A percentile compares a stretch with the other conserved stretches of the same genome.
phyloP scores from a whole-genome alignment of 305 asterid species.

The Striga hermonthica region DNA sequence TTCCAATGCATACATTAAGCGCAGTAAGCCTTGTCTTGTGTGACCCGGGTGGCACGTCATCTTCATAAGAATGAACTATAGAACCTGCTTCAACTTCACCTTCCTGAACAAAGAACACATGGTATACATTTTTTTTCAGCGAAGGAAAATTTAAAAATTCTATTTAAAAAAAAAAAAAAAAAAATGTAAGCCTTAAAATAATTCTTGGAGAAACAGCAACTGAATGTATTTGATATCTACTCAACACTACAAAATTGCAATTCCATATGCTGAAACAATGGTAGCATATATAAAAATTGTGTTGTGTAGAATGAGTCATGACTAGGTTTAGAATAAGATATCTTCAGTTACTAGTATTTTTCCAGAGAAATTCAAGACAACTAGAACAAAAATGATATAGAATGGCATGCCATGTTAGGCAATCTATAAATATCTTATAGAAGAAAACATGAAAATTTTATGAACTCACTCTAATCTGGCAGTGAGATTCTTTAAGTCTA shows the following conservation, averaged over 20 bases:
- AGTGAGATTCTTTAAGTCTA: conserved; percentile 81
- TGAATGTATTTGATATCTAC: too few relatives aligned
- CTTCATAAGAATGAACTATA: conserved; percentile 86
- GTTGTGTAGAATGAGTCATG: too few relatives aligned
- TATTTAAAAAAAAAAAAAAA: neutral
- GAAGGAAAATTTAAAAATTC: conserved; percentile 14
- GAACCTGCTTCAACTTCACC: conserved; percentile 90
- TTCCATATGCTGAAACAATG: neutral
- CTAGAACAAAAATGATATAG: too few relatives aligned
- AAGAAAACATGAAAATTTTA: conserved; percentile 17
- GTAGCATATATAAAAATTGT: neutral
- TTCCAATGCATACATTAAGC: conserved; percentile 60
- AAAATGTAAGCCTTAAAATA: too few relatives aligned
- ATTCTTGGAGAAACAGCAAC: too few relatives aligned
- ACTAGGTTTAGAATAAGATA: too few relatives aligned
- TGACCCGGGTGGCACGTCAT: conserved; percentile 71
- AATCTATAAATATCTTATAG: conserved; percentile 13
- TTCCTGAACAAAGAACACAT: conserved; percentile 55
- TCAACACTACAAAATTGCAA: too few relatives aligned
- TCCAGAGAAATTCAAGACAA: too few relatives aligned
- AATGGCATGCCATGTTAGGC: too few relatives aligned
- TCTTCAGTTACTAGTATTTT: too few relatives aligned
- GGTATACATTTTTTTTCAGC: conserved; percentile 12
- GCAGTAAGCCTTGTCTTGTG: conserved; percentile 90
- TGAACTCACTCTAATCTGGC: conserved; percentile 75